Evolutionary conservation across 805 yeast genomes (phyloP), one percentile per base, ranked within the genome.

Genomic region (Lachancea thermotolerans): DNA sequence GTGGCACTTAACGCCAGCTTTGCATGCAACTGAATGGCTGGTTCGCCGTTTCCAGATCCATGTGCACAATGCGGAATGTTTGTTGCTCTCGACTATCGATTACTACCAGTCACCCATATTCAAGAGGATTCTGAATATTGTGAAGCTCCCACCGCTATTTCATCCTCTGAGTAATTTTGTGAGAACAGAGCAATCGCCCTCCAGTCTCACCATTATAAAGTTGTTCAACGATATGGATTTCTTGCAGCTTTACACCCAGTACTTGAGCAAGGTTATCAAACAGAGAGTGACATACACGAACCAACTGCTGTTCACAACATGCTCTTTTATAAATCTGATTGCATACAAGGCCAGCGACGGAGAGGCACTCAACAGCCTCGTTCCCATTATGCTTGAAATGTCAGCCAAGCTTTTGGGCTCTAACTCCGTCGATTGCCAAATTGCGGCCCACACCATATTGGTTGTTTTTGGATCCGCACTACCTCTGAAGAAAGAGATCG

Each of bases 21-120:
- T 87, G 41, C 81, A 82, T 55, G 91, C 96, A 4, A 72, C 88
- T 10, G 99, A 93, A 69, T 93, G 99, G 99, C 78, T 90, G 18
- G 82, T 93, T 15, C 82, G 99, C 68, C 77, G 98, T 55, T 93
- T 81, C 69, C 82, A 88, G 59, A 79, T 88, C 53, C 90, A 93
- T 60, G 72, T 85, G 40, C 82, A 84, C 57, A 88, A 85, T 57
- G 69, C 89, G 0, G 98, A 91, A 62, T 61, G 71, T 44, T 59
- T 93, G 29, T 59, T 93, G 37, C 65, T 91, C 46, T 73, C 90
- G 2, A 74, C 85, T 1, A 71, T 93, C 53, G 95, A 96, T n/a
- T 87, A 84, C 66, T 87, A 82, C 65, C 77, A 74, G 53, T 72
- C 78, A 33, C 82, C 89, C 0, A 72, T 85, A 5, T 93, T 93